Evolutionary conservation across 768 basidiomycete genomes (phyloP), one percentile per base, ranked within the genome.

Genomic region (Suillus bovinus): DNA sequence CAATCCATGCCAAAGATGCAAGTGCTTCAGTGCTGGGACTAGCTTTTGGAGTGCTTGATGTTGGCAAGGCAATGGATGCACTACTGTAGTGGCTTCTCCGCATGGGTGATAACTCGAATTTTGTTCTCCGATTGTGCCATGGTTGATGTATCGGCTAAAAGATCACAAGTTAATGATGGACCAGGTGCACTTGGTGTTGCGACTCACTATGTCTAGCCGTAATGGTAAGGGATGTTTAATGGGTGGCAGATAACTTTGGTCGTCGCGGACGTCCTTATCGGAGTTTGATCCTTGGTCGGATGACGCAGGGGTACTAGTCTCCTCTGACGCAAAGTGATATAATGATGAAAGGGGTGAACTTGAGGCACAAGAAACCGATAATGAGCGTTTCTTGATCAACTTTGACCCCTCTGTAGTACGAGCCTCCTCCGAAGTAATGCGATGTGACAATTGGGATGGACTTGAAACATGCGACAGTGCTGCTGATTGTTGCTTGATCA

Each of bases 1-100:
- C 74, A 47, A 68, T 68, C 74, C 75, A 75, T 1, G 75, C 75
- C 39, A 75, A 71, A n/a, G 74, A 74, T n/a, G 72, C 72, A 49
- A 75, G 65, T 34, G 63, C 56, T 27, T 76, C 69, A 10, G 75
- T 74, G 20, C 60, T 69, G 39, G 56, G 63, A 36, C 61, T 64
- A 2, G 66, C 36, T 38, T 55, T 64, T 39, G 41, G 66, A 27
- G 46, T 49, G 16, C 11, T 62, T 39, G 60, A n/a, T 7, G 41
- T 11, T 58, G 61, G 13, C 7, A n/a, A 13, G 50, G 63, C 20
- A 27, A 39, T 13, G 3, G 24, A 56, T 41, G 5, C n/a, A 13
- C 5, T 33, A 20, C 47, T 61, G 33, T 42, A 22, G 44, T 47
- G 53, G 22, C 13, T 31, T 52, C 7, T 31, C 49, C 36, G 55